Evolutionary conservation across 2,329 filamentous ascomycete genomes (phyloP), one percentile per base, ranked within the genome.

Genomic region (Pezicula carpinea): DNA sequence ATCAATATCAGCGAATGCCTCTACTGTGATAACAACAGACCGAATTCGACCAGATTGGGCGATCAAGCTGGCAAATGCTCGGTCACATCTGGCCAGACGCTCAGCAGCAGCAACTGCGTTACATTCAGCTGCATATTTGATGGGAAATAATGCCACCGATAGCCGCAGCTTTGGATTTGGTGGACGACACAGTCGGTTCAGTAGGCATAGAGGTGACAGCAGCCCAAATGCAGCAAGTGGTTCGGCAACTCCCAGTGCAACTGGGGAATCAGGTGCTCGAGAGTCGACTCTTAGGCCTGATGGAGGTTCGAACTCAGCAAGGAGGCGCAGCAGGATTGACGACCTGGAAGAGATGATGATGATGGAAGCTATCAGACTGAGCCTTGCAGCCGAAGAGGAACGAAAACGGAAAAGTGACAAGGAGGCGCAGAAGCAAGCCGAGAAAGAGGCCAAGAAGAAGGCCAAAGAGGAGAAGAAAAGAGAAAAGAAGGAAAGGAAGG

Each of bases 341-440:
- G 91, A 97, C 57, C 76, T 97, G 0, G 93, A 99, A 64, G 92
- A 96, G 41, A 87, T 99, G 73, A 99, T 99, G 93, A 90, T 97
- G 74, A 89, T 93, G 76, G 93, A 99, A 65, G 93, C 93, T 0
- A 95, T 99, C 40, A 78, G 93, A 33, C 67, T 96, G 23, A 96
- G 90, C 40, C 73, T 99, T n/a, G 90, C 87, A 0, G 85, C 89
- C 1, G 93, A 99, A 64, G 92, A 97, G 60, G 92, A 97, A 35
- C 80, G 92, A n/a, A 87, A 89, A 56, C 85, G 80, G 39, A 93
- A 89, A 60, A 84, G 87, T 41, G 88, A 93, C 43, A 92, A 91
- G 63, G 87, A 89, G 49, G 77, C 79, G 0, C 78, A 76, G 21
- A 96, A 95, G 62, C 86, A 92, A 49, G 84, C 85, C 1, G 96